These are phyloP conservation scores for Stephania japonica DNA, from an alignment of 164 flowering plant species.

Conservation along the genomic window DNA sequence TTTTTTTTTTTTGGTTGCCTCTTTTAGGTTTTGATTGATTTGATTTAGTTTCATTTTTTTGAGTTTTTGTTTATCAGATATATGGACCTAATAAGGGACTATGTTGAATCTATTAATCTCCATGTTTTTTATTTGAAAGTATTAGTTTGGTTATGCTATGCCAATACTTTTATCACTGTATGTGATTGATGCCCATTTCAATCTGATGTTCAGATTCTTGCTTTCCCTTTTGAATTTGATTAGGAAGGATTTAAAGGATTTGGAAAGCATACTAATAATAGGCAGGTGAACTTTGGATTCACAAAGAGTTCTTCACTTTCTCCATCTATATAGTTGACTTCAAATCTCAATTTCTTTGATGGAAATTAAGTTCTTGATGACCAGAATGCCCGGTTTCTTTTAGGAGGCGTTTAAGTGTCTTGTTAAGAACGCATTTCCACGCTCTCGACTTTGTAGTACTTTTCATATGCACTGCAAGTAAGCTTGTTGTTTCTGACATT, in stretches of 20 bases:
- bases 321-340: not conserved
- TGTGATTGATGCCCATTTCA: not conserved
- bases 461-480: too few relatives aligned
- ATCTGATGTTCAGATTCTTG: not conserved
- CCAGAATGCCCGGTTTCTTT: not conserved
- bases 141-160: not conserved
- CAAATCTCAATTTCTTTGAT: not conserved
- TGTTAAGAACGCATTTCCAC: not conserved
- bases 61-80: not conserved
- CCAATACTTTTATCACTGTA: too few relatives aligned
- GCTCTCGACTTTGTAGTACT: not conserved
- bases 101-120: not conserved
- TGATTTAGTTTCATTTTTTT: not conserved
- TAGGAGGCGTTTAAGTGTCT: not conserved
- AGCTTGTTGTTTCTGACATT: too few relatives aligned
- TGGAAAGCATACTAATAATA: too few relatives aligned
- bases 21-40: not conserved
- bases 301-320: not conserved
- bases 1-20: too few relatives aligned
- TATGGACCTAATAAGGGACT: not conserved
- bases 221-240: too few relatives aligned
- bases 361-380: not conserved
- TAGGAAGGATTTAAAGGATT: too few relatives aligned
- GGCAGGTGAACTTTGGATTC: not conserved
- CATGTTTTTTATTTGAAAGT: not conserved